Conservation (phyloP, 768 basidiomycete genomes). For the Agrocybe pediades region DNA sequence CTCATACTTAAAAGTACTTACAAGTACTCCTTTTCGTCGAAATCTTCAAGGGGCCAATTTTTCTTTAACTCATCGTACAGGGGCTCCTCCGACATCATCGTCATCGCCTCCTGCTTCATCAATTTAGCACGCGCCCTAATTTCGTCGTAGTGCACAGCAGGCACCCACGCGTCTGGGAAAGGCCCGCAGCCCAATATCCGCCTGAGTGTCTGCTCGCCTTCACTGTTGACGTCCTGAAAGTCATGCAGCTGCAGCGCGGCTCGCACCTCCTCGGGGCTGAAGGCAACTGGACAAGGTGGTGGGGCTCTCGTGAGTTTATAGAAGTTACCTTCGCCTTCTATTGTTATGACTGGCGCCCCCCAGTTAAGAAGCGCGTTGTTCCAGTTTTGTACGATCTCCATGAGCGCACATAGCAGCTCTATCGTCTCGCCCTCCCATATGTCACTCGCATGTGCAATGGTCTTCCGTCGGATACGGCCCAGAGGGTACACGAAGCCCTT, state of each 20-base stretch:
- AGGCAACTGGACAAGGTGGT: constrained; percentile 43
- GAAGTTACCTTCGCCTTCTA: no score
- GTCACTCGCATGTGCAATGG: constrained; percentile 43
- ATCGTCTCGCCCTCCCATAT: constrained; percentile 55
- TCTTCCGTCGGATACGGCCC: constrained; percentile 35
- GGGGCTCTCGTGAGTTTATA: no score
- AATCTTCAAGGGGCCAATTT: constrained; percentile 40
- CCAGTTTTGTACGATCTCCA: constrained; percentile 45
- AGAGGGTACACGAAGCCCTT: constrained; percentile 38
- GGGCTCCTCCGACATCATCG: no score
- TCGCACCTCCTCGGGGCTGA: constrained; percentile 45
- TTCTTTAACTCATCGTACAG: no score
- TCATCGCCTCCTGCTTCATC: constrained; percentile 38
- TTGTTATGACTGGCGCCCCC: no score
- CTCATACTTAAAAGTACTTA: no score
- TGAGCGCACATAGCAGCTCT: constrained; percentile 46
- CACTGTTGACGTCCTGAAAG: constrained; percentile 28
- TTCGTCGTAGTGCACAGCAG: constrained; percentile 39
- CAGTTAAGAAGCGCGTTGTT: no score
- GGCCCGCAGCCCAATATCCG: constrained; percentile 33
- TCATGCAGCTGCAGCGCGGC: constrained; percentile 39
- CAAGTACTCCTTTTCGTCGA: constrained; percentile 39
- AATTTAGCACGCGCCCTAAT: constrained; percentile 33
- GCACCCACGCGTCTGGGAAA: constrained; percentile 47
- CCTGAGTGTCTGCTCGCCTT: constrained; percentile 27